Evolutionary conservation across 2,329 filamentous ascomycete genomes (phyloP).

Genomic region (Trichoderma sp.): DNA sequence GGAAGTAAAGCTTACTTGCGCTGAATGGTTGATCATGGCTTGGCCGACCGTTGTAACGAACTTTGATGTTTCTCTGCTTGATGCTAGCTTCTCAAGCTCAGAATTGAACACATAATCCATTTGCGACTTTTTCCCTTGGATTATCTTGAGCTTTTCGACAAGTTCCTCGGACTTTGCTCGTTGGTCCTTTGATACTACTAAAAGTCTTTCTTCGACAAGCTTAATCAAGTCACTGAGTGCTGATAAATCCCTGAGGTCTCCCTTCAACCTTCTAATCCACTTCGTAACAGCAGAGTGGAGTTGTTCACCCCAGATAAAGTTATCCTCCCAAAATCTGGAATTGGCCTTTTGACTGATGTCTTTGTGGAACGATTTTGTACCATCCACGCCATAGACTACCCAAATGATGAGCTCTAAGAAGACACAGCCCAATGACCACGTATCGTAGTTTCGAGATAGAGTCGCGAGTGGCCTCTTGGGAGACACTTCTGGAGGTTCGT

Average conservation of each 20-base stretch:
- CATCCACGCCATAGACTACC: background rate
- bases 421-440: background rate
- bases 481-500: background rate
- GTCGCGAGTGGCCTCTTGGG: background rate
- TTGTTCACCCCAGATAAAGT: fast-evolving
- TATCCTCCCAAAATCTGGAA: background rate
- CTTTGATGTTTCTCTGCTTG: background rate
- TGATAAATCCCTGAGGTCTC: background rate
- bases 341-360: background rate
- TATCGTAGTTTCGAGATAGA: background rate
- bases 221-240: background rate
- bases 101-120: background rate
- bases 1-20: background rate
- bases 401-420: background rate
- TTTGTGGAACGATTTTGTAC: background rate
- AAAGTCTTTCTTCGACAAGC: background rate
- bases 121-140: background rate
- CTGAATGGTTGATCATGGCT: fast-evolving
- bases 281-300: background rate
- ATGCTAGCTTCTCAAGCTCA: background rate
- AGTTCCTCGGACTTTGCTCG: background rate
- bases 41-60: fast-evolving
- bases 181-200: background rate
- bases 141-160: background rate
- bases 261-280: background rate